Percentiles rank a stretch among this genome's conserved stretches.
phyloP scores from a whole-genome alignment of 768 basidiomycete genomes.

The Boletellus sp. region DNA sequence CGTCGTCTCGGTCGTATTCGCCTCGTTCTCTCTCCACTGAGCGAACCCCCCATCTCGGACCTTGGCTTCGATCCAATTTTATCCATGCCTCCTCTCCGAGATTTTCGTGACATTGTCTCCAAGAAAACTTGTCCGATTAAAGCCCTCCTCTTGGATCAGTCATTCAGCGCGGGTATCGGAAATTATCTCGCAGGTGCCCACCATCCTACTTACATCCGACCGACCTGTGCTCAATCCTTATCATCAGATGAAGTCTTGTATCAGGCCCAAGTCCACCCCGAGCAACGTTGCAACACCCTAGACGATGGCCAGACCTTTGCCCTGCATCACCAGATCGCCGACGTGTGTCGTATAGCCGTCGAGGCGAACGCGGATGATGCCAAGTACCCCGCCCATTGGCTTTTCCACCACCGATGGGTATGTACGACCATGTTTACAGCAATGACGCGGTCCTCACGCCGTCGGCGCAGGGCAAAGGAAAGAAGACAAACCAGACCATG shows the following conservation, averaged over 20 bases:
- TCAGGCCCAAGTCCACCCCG: slow-evolving; percentile 70
- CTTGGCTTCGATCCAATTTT: slow-evolving; percentile 78
- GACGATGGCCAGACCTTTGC: slow-evolving; percentile 44
- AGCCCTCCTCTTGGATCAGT: slow-evolving; percentile 72
- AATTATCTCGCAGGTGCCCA: slow-evolving; percentile 73
- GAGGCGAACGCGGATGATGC: slow-evolving; percentile 65
- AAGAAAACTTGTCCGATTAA: slow-evolving; percentile 67
- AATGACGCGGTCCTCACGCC: slow-evolving; percentile 11
- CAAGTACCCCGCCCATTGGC: slow-evolving; percentile 65
- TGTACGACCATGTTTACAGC: not conserved
- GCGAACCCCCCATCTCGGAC: slow-evolving; percentile 65
- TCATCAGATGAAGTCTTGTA: slow-evolving; percentile 66
- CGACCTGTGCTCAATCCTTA: not conserved
- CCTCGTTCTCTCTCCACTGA: slow-evolving; percentile 51
- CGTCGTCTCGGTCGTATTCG: slow-evolving; percentile 70
- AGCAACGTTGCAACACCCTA: slow-evolving; percentile 58
- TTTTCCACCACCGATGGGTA: slow-evolving; percentile 71
- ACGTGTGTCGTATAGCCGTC: slow-evolving; percentile 61
- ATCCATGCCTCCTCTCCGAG: slow-evolving; percentile 54
- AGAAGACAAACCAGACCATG: slow-evolving; percentile 45
- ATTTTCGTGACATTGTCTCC: slow-evolving; percentile 45
- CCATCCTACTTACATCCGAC: not conserved
- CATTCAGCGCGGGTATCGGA: slow-evolving; percentile 76
- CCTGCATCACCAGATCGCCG: slow-evolving; percentile 49
- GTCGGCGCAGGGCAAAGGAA: slow-evolving; percentile 52